A percentile compares a stretch with the other conserved stretches of the same genome.
phyloP scores from a whole-genome alignment of 2,329 filamentous ascomycete genomes.

The Sclerotinia spermophila region DNA sequence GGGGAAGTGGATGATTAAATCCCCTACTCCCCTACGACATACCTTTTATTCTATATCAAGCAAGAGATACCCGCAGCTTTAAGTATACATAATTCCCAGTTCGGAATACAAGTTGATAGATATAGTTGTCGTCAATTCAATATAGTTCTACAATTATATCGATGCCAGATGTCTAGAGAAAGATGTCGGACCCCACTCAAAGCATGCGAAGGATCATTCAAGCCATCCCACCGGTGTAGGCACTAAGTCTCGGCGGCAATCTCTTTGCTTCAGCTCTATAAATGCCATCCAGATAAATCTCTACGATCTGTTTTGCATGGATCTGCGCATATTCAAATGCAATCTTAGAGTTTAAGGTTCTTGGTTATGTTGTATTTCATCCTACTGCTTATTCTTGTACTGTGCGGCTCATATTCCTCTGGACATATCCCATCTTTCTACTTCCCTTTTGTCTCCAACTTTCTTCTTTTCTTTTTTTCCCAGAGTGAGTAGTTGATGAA shows the following conservation, averaged over 20 bases:
- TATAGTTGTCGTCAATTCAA: neutral
- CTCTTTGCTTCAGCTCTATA: neutral
- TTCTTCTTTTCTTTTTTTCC: neutral
- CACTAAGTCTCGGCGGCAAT: neutral
- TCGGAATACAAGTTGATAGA: neutral
- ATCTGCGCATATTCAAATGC: neutral
- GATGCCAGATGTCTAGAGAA: neutral
- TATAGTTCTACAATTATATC: neutral
- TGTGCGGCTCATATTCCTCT: neutral
- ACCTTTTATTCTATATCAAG: neutral
- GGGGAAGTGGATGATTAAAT: neutral
- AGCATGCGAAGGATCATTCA: neutral
- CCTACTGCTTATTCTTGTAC: neutral
- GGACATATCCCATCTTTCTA: neutral
- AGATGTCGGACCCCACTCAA: neutral
- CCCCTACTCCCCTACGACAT: too few relatives aligned
- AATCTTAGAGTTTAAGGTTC: neutral
- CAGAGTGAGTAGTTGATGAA: neutral
- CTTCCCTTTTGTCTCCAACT: neutral
- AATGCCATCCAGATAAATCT: neutral
- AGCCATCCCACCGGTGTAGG: neutral
- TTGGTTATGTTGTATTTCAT: neutral
- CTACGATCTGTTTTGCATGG: neutral
- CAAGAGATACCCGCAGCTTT: neutral
- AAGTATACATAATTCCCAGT: neutral